Base-by-base conservation (phyloP, 129 eudicot genomes). In the Sambucus nigra region DNA sequence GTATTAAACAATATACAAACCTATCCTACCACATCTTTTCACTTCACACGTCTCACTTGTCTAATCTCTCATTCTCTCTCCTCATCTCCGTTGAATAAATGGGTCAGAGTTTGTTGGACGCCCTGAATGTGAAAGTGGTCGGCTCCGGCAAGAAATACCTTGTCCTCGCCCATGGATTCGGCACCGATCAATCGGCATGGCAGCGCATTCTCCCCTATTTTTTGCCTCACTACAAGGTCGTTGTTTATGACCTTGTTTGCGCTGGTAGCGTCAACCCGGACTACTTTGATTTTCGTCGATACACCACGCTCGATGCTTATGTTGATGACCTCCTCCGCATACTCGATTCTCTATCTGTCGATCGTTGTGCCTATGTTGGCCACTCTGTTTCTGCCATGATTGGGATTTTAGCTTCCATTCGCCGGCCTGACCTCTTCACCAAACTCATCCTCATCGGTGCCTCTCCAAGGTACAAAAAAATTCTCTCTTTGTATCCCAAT, bases 151-250 rank as follows among this genome's bases (percentile, higher is more conserved):
- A 71, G 26, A 75, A 47, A 23, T 53, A 71, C 29, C 69, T 91
- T 0, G 88, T 91, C 19, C 66, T 91, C 5, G 85, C 98, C 16
- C 98, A 91, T 39, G 98, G 98, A 2, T 67, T 85, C 60, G 98
- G 98, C 69, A 91, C 98, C 57, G 98, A 91, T 51, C 98, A 91
- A 57, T 91, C 98, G 0, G 94, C 86, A 0, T 91, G 98, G 98
- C 73, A 71, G 25, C 82, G 94, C 69, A 85, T 91, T 70, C 69
- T 85, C 4, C 95, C 98, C 0, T 67, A 49, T 66, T 82, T 91
- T 51, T 18, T 52, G 14, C 65, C 80, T 1, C 69, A 69, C 35
- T 81, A 91, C 72, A 73, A 67, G 17, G 87, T 91, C 16, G 66
- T 91, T 0, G 71, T 91, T 25, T 91, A 69, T 61, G 99, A 91